Conservation (phyloP, 306 rosid species). For the Medicago lupulina region DNA sequence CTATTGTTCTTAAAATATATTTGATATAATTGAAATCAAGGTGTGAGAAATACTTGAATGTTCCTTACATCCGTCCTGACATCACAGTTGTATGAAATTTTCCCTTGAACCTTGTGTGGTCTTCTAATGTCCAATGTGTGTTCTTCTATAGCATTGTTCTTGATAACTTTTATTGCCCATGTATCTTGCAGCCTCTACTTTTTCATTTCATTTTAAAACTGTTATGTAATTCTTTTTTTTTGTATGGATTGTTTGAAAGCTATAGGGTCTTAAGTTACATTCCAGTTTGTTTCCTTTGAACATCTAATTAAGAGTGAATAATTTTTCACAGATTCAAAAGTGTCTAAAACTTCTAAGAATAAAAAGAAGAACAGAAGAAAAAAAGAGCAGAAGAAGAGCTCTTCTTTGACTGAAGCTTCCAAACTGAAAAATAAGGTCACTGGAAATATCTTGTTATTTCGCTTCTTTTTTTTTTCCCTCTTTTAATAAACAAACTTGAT, state of each 20-base stretch:
- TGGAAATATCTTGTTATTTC: slow-evolving; percentile 7
- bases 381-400: slow-evolving; percentile 72
- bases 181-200: slow-evolving; percentile 26
- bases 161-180: slow-evolving; percentile 21
- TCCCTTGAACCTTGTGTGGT: slow-evolving; percentile 23
- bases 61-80: neutral
- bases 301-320: slow-evolving; percentile 34
- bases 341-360: slow-evolving; percentile 54
- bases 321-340: slow-evolving; percentile 68
- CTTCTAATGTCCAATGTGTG: slow-evolving; percentile 14
- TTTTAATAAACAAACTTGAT: slow-evolving; percentile 5
- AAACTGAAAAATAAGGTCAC: slow-evolving; percentile 55
- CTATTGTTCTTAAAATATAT: neutral
- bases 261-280: slow-evolving; percentile 18
- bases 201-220: slow-evolving; percentile 28
- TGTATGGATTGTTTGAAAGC: slow-evolving; percentile 8
- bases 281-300: slow-evolving; percentile 26
- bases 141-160: slow-evolving; percentile 4
- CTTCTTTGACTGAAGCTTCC: slow-evolving; percentile 57
- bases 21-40: neutral
- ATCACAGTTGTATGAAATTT: slow-evolving; percentile 21
- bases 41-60: neutral
- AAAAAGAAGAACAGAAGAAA: slow-evolving; percentile 80
- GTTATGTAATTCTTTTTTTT: slow-evolving; percentile 1
- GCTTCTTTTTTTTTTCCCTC: neutral